Base-by-base conservation (phyloP, 768 basidiomycete genomes). In the Amanita exitialis region DNA sequence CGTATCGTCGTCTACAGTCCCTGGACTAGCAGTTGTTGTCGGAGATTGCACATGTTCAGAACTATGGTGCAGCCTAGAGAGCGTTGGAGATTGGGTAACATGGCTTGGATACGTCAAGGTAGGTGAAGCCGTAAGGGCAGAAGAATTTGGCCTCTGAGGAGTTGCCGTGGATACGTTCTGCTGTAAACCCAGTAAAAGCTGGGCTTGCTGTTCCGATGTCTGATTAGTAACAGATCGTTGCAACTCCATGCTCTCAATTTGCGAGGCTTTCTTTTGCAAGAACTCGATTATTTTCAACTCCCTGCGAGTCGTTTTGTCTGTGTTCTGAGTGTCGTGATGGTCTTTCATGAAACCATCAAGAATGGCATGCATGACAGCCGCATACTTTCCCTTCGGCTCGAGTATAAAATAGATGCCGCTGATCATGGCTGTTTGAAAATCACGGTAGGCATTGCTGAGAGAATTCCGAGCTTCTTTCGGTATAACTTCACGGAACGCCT, bases 351-450 rank as follows among this genome's bases (percentile, higher is more conserved):
- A 93, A 3, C 72, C 76, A 53, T 91, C 88, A 56, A 93, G 65
- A 44, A 93, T 87, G 36, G 76, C 70, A 59, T 86, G 85, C 88
- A 93, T 90, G 38, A 70, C 74, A 4, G 69, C 73, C 4, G 82
- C 79, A 58, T 87, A 75, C 55, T 74, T 70, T 3, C 88, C 89
- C 34, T 71, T 79, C 2, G 87, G 90, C 54, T 92, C 80, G 25
- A 92, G 69, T 46, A 88, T 80, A 46, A 91, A 77, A 61, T 90
- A 90, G 47, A 93, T 90, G 9, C 90, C 86, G 55, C 85, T 83
- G 49, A 92, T 85, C 88, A 93, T 89, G 8, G 87, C 85, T 7
- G 86, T 83, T 63, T 90, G 89, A 65, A 92, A 92, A 59, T 90
- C 89, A 51, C 89, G 74, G 60, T 90, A 91, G 6, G 85, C 86